phyloP scores from a whole-genome alignment of 257 asterid species.

The Solanum corneliomulleri region DNA sequence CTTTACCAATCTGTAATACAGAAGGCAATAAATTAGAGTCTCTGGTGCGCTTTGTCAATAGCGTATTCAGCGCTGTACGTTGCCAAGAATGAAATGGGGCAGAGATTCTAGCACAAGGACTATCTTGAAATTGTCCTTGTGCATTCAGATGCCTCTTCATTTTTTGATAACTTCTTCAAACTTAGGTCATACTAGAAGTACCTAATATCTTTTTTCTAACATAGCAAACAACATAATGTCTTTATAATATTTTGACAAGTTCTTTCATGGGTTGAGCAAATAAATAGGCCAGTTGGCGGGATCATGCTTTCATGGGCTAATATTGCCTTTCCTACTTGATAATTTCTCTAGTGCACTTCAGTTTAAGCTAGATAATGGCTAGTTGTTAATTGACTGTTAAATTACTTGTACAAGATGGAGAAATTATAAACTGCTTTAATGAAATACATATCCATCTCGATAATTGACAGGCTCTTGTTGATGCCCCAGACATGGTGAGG shows the following conservation, averaged over 20 bases:
- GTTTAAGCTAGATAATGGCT: not conserved
- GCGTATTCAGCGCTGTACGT: not conserved
- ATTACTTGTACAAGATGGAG: not conserved
- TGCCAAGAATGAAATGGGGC: not conserved
- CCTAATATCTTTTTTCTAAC: not conserved
- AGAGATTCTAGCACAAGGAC: not conserved
- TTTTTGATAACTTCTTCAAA: not conserved
- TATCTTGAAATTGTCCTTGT: not conserved
- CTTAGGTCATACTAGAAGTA: not conserved
- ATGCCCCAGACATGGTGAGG: conserved; percentile 15
- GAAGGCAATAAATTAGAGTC: not conserved
- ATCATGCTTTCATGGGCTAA: not conserved
- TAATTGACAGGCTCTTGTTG: conserved; percentile 13
- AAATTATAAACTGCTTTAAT: not conserved
- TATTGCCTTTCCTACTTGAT: not conserved
- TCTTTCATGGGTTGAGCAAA: not conserved
- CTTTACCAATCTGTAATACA: not conserved
- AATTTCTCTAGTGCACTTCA: not conserved
- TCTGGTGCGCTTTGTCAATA: not conserved
- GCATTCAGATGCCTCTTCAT: not conserved
- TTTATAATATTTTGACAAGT: not conserved
- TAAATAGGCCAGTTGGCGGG: not conserved
- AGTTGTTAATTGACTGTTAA: not conserved
- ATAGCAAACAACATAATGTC: not conserved
- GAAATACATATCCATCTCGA: not conserved